phyloP scores from a whole-genome alignment of 2,329 filamentous ascomycete genomes.

The Aschersonia sp. region DNA sequence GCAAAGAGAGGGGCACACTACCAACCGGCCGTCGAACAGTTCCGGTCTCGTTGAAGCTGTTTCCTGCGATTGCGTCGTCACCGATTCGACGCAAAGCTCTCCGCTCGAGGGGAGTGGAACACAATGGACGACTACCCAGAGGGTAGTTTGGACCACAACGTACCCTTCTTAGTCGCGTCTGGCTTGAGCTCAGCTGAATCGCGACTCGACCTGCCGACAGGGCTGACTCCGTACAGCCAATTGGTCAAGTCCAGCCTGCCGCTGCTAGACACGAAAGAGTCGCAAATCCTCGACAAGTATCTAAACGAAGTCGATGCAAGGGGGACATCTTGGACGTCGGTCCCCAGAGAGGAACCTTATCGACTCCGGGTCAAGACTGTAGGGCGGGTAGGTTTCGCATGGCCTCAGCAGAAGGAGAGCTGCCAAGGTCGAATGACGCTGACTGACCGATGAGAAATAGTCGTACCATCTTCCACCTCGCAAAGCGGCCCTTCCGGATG shows the following conservation, averaged over 20 bases:
- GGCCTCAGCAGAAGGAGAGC: not conserved
- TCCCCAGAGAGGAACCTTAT: conserved; percentile 34
- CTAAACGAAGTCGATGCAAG: conserved; percentile 53
- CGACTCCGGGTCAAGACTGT: conserved; percentile 58
- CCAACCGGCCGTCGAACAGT: not conserved
- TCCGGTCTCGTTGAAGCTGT: not conserved
- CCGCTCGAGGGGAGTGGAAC: not conserved
- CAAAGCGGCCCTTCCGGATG: conserved; percentile 36
- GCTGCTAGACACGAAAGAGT: conserved; percentile 48
- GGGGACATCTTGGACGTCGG: conserved; percentile 50
- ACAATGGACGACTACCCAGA: conserved; percentile 66
- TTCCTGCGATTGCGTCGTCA: not conserved
- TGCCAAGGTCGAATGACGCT: conserved; percentile 6
- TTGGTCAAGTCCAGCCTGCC: conserved; percentile 59
- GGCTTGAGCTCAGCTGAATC: conserved; percentile 42
- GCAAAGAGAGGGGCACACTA: no score
- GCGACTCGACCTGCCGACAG: conserved; percentile 28
- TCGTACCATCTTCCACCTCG: conserved; percentile 42
- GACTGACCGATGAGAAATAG: conserved; percentile 17
- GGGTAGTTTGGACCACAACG: conserved; percentile 73
- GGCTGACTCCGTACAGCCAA: conserved; percentile 42
- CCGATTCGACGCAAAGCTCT: conserved; percentile 1
- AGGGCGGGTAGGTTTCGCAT: conserved; percentile 54
- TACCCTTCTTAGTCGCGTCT: conserved; percentile 71
- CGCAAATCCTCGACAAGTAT: conserved; percentile 48